Evolutionary conservation across 306 rosid genomes (phyloP).

Genomic region (Arachis hypogaea): DNA sequence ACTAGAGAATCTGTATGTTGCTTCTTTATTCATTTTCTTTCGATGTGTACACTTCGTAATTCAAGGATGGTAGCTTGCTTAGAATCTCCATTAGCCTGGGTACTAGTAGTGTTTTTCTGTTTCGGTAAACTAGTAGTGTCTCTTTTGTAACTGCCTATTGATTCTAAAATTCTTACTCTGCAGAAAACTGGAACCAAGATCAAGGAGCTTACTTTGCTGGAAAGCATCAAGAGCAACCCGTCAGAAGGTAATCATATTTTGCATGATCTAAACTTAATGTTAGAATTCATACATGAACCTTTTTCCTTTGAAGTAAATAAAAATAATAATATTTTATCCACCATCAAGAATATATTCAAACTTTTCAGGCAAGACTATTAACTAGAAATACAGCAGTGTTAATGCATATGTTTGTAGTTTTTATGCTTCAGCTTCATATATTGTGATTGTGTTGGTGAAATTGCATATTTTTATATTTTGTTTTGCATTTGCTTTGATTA

Average conservation of each 20-base stretch:
- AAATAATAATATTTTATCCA: too few relatives aligned
- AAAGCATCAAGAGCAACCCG: conserved; percentile 41
- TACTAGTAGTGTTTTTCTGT: too few relatives aligned
- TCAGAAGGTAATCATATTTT: conserved; percentile 66
- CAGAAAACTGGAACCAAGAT: too few relatives aligned
- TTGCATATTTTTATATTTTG: neutral
- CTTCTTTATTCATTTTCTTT: conserved; percentile 26
- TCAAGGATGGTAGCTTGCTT: too few relatives aligned
- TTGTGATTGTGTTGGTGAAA: neutral
- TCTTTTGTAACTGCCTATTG: too few relatives aligned
- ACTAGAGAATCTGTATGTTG: conserved; percentile 88
- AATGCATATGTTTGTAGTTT: too few relatives aligned
- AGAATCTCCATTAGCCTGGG: too few relatives aligned
- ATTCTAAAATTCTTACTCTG: too few relatives aligned
- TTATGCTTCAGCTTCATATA: neutral
- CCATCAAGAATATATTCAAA: too few relatives aligned
- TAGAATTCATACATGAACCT: conserved; percentile 9
- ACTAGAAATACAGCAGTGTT: neutral
- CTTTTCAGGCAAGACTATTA: too few relatives aligned
- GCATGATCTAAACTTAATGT: conserved; percentile 11
- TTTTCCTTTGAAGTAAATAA: neutral
- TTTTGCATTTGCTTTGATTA: conserved; percentile 2
- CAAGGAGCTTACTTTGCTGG: too few relatives aligned
- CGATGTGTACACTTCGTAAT: conserved; percentile 29
- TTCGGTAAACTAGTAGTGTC: too few relatives aligned